Conservation (phyloP, 495 filamentous ascomycete genomes). For the Tetracladium setigerum region DNA sequence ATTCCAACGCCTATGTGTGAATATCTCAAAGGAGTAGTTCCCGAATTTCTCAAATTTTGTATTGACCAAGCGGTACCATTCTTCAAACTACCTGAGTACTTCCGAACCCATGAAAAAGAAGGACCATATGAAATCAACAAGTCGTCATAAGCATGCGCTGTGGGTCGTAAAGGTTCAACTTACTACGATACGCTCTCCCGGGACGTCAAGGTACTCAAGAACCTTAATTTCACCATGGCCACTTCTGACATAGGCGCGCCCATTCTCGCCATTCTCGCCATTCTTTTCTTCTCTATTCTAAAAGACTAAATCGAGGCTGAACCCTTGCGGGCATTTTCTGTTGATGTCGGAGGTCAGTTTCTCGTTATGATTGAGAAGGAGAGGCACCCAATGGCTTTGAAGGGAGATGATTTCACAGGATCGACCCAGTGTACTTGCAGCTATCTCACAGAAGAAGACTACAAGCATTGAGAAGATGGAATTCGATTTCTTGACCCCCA, state of each 20-base stretch:
- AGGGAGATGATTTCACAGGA: slow-evolving; percentile 45
- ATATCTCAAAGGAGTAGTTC: background rate
- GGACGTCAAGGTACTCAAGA: slow-evolving; percentile 3
- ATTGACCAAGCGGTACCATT: slow-evolving; percentile 18
- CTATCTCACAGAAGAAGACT: slow-evolving; percentile 4
- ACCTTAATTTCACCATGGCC: slow-evolving; percentile 16
- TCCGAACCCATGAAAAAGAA: slow-evolving; percentile 22
- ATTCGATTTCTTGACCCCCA: slow-evolving; percentile 47
- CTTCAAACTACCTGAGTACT: slow-evolving; percentile 22
- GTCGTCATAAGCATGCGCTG: slow-evolving; percentile 22
- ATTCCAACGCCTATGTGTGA: slow-evolving; percentile 3
- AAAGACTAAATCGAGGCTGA: slow-evolving; percentile 10
- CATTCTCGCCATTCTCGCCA: slow-evolving; percentile 12
- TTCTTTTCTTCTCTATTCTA: slow-evolving; percentile 4
- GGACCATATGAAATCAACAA: slow-evolving; percentile 25
- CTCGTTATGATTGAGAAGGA: background rate
- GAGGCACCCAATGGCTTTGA: background rate
- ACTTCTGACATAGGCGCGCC: slow-evolving; percentile 2
- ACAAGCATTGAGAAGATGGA: slow-evolving; percentile 34
- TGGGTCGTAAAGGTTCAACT: slow-evolving; percentile 21
- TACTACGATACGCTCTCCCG: slow-evolving; percentile 23
- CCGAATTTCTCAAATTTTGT: slow-evolving; percentile 16
- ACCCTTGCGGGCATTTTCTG: slow-evolving; percentile 6
- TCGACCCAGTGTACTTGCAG: slow-evolving; percentile 30
- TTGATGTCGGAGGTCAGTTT: slow-evolving; percentile 19